These are phyloP conservation scores for Fomitopsis schrenkii DNA, from an alignment of 1,284 basidiomycete species.

Conservation along the genomic window DNA sequence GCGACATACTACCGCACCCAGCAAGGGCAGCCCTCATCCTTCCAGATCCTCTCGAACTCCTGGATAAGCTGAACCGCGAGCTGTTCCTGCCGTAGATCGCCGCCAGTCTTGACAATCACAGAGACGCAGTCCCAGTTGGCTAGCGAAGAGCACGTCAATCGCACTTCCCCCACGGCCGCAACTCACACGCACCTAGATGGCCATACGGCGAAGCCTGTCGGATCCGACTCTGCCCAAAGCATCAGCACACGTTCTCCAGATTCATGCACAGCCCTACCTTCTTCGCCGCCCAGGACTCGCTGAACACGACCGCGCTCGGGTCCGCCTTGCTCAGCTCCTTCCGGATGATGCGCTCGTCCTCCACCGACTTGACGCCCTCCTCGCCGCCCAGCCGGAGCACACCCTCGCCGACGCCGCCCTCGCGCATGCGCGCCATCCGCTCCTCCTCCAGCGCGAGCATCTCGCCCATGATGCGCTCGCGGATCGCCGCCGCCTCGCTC, in stretches of 20 bases:
- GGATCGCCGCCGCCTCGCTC: constrained; percentile 84
- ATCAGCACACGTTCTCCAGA: constrained; percentile 8
- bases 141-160: constrained; percentile 18
- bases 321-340: constrained; percentile 96
- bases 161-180: not conserved
- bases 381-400: constrained; percentile 45
- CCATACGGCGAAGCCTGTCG: constrained; percentile 93
- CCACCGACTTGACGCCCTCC: constrained; percentile 58
- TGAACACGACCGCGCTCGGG: constrained; percentile 91
- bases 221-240: constrained; percentile 68
- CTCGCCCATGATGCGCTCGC: constrained; percentile 97
- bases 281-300: constrained; percentile 94
- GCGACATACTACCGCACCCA: constrained; percentile 87
- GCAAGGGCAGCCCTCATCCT: constrained; percentile 85
- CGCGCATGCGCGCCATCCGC: constrained; percentile 91
- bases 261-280: constrained; percentile 50
- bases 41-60: constrained; percentile 93
- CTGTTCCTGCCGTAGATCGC: constrained; percentile 96
- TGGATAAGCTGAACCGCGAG: constrained; percentile 93
- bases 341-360: constrained; percentile 91
- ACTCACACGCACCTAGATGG: constrained; percentile 66
- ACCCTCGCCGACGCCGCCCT: constrained; percentile 54
- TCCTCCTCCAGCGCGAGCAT: constrained; percentile 98
- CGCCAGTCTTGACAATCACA: constrained; percentile 98
- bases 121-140: constrained; percentile 86